A percentile compares a stretch with the other conserved stretches of the same genome.
Evolutionary conservation across 768 basidiomycete genomes (phyloP).

Genomic region (Trametopsis cervina): DNA sequence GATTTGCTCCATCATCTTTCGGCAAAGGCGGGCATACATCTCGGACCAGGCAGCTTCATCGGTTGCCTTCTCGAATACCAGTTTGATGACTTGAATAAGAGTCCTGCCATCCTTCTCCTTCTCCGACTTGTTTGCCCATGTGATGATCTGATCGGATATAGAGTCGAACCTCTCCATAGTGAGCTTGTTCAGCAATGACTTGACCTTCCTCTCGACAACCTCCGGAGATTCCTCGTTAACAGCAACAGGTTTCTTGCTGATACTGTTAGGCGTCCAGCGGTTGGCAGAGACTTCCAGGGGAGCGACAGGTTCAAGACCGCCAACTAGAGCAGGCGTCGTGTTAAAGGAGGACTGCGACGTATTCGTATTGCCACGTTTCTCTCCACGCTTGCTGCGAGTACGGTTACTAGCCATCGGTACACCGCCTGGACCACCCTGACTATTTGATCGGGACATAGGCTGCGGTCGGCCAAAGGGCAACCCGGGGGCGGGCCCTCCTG

Average conservation of each 20-base stretch:
- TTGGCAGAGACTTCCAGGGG: constrained; percentile 78
- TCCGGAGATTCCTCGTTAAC: constrained; percentile 69
- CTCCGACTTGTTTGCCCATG: constrained; percentile 90
- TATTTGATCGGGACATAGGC: constrained; percentile 57
- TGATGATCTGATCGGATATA: constrained; percentile 90
- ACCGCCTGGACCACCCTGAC: constrained; percentile 41
- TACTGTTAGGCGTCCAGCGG: constrained; percentile 60
- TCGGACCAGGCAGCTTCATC: constrained; percentile 94
- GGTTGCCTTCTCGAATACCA: constrained; percentile 96
- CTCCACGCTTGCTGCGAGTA: constrained; percentile 80
- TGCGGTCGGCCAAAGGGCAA: constrained; percentile 43
- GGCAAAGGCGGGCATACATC: constrained; percentile 95
- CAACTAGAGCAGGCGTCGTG: constrained; percentile 2
- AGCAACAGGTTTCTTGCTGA: constrained; percentile 33
- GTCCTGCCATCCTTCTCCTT: constrained; percentile 90
- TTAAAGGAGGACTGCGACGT: constrained; percentile 13
- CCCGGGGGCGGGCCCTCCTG: constrained; percentile 35
- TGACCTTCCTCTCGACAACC: constrained; percentile 89
- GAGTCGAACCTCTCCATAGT: constrained; percentile 95
- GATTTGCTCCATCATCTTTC: constrained; percentile 94
- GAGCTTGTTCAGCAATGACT: constrained; percentile 85
- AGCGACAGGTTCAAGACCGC: constrained; percentile 56
- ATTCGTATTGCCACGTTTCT: constrained; percentile 54
- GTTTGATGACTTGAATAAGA: constrained; percentile 90
- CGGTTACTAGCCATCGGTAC: constrained; percentile 47